Evolutionary conservation across 1,284 basidiomycete genomes (phyloP), one percentile per base, ranked within the genome.

Genomic region (Agroathelia rolfsii): DNA sequence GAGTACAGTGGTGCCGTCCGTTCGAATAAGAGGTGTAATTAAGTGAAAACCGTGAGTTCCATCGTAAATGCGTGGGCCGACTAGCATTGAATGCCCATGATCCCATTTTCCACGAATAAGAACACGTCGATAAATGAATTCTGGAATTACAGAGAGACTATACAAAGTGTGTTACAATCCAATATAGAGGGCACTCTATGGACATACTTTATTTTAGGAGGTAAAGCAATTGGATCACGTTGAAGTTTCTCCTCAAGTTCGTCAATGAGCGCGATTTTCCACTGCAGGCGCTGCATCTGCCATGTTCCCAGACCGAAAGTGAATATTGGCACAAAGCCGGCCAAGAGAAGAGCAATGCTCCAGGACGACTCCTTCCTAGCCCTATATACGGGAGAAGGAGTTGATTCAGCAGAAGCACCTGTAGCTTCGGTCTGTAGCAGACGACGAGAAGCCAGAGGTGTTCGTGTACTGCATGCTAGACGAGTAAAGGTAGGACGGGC

Each of bases 241-340:
- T 81, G 70, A 17, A 97, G 62, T 59, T 97, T 96, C 55, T 87
- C 78, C 51, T 96, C 86, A 26, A 98, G 67, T 50, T 97, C 89
- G 43, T 96, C 88, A 43, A 98, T 96, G 39, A 98, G 67, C 32
- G 75, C 72, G 19, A 96, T 65, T 58, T 99, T 99, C 95, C 95
- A 99, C 52, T 88, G 76, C 26, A 98, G 68, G 24, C 95, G 72
- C 47, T 88, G 72, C 22, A 86, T 60, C 51, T 99, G 94, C 95
- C 94, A 98, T 21, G 81, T 78, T 13, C 94, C 94, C 38, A 98
- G 66, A n/a, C 69, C 82, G 44, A 93, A 89, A 0, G 90, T 90
- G 47, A 95, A 77, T 41, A 97, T 61, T 0, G 94, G 94, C 39
- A 96, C 85, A 44, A 85, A 69, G 15, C 85, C 87, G 32, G 95